These are phyloP conservation scores for Filobasidium floriforme DNA, from an alignment of 768 basidiomycete species.

Conservation along the genomic window DNA sequence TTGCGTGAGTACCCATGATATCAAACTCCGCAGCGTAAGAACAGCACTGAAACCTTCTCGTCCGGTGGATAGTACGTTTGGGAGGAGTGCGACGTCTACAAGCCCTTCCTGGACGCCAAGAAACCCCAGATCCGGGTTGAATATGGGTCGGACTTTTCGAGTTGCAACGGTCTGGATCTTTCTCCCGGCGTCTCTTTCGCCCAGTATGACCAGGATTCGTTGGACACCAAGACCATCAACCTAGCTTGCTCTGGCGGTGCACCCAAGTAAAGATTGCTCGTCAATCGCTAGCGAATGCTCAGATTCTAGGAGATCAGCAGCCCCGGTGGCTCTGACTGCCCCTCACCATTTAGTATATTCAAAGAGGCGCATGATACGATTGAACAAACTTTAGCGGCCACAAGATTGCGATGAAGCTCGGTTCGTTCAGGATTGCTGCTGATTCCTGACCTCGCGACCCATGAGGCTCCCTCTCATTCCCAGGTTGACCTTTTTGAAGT, in stretches of 20 bases:
- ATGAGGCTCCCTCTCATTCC: too few species aligned
- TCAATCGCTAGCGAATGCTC: too few species aligned
- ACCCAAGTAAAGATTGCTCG: not conserved
- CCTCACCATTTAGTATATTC: too few species aligned
- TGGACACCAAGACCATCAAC: constrained; percentile 1
- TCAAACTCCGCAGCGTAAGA: not conserved
- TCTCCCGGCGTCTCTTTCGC: not conserved
- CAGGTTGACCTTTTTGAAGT: too few species aligned
- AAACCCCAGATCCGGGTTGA: constrained; percentile 35
- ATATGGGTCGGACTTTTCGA: constrained; percentile 4
- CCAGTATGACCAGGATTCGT: not conserved
- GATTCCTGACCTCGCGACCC: too few species aligned
- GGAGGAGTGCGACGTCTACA: constrained; percentile 30
- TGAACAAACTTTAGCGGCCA: too few species aligned
- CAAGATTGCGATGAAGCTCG: too few species aligned
- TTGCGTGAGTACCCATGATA: constrained; percentile 26
- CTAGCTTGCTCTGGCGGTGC: not conserved
- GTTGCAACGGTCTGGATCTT: not conserved
- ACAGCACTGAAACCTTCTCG: not conserved
- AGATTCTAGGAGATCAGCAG: too few species aligned
- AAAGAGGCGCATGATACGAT: too few species aligned
- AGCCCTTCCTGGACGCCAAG: constrained; percentile 27
- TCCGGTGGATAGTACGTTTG: constrained; percentile 19
- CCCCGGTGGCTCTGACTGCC: too few species aligned
- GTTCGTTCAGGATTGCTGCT: too few species aligned